Percentiles rank a stretch among this genome's conserved stretches.
Conservation (phyloP, 495 filamentous ascomycete genomes). For the Pseudoneurospora amorphoporcata region DNA sequence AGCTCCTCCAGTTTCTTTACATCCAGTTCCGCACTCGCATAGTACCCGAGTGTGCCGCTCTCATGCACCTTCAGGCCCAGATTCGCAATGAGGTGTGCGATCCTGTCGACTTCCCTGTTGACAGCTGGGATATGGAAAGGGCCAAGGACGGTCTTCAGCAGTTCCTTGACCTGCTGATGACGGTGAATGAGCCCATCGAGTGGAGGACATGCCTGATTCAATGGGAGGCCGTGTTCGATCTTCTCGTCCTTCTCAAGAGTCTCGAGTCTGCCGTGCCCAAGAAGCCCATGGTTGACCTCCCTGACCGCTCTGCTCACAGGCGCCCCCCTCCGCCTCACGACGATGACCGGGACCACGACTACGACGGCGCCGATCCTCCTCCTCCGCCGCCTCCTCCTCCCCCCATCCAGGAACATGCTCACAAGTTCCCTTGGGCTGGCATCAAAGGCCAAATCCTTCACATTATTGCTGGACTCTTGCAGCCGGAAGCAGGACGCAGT, state of each 20-base stretch:
- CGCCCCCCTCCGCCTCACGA: conserved; percentile 7
- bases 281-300: conserved; percentile 25
- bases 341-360: conserved; percentile 21
- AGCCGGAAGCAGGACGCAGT: conserved; percentile 37
- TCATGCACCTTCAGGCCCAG: conserved; percentile 87
- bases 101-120: conserved; percentile 76
- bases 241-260: conserved; percentile 74
- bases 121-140: conserved; percentile 94
- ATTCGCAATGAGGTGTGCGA: conserved; percentile 46
- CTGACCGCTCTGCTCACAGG: conserved; percentile 7
- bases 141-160: conserved; percentile 77
- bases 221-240: conserved; percentile 79
- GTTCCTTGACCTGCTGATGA: conserved; percentile 89
- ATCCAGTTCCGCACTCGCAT: conserved; percentile 85
- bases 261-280: conserved; percentile 78
- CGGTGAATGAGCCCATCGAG: conserved; percentile 61
- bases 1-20: conserved; percentile 78
- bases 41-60: conserved; percentile 82
- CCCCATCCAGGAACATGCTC: conserved; percentile 62
- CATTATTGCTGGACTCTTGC: conserved; percentile 71
- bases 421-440: conserved; percentile 86
- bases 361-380: conserved; percentile 34
- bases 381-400: conserved; percentile 42
- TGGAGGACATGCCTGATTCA: conserved; percentile 61
- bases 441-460: conserved; percentile 87